Evolutionary conservation across 768 basidiomycete genomes (phyloP).

Genomic region (Macrolepiota albuminosa): DNA sequence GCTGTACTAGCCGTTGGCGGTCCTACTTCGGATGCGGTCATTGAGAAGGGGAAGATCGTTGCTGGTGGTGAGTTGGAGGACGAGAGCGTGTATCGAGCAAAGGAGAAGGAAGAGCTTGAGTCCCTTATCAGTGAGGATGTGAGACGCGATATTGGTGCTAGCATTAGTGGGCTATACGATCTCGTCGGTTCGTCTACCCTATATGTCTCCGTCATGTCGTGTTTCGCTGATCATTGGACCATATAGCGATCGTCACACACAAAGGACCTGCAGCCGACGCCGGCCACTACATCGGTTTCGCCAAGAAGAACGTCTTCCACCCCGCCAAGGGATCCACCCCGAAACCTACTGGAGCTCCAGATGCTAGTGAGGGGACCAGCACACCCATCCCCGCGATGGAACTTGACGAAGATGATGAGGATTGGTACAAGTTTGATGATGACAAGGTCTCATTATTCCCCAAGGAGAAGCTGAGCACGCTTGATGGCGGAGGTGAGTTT

Average conservation of each 20-base stretch:
- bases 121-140: constrained; percentile 58
- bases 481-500: constrained; percentile 77
- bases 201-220: background rate
- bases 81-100: constrained; percentile 57
- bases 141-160: constrained; percentile 67
- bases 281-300: constrained; percentile 94
- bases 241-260: constrained; percentile 89
- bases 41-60: constrained; percentile 23
- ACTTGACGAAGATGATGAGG: constrained; percentile 63
- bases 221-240: background rate
- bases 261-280: constrained; percentile 94
- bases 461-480: constrained; percentile 73
- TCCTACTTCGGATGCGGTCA: constrained; percentile 17
- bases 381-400: constrained; percentile 23
- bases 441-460: constrained; percentile 88
- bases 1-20: constrained; percentile 16
- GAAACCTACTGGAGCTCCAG: constrained; percentile 14
- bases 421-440: constrained; percentile 97
- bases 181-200: constrained; percentile 57
- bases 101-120: constrained; percentile 64
- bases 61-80: constrained; percentile 51
- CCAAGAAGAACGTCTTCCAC: constrained; percentile 72
- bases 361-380: constrained; percentile 12
- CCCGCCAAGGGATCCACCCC: constrained; percentile 24
- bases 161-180: constrained; percentile 82